Evolutionary conservation across 208 protist genomes (phyloP).

Genomic region (Acanthamoeba polyphaga): DNA sequence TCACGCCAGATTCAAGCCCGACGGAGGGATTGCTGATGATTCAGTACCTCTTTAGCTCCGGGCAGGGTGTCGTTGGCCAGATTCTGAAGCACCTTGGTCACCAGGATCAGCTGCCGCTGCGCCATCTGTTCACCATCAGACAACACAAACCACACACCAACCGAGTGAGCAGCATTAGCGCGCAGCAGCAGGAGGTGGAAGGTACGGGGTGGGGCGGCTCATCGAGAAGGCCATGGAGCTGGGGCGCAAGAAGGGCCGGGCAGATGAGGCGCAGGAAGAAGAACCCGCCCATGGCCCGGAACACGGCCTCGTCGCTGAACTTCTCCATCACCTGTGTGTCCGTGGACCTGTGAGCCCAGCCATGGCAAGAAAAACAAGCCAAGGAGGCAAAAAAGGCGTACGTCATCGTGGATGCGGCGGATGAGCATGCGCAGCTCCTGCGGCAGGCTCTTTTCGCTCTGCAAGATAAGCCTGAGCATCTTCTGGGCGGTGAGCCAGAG

Average conservation of each 20-base stretch:
- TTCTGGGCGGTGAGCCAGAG: slow-evolving; percentile 41
- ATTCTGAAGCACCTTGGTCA: slow-evolving; percentile 59
- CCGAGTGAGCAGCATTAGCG: too few species aligned
- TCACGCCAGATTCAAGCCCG: too few species aligned
- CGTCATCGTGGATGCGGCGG: not conserved
- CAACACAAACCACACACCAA: not conserved
- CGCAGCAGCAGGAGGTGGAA: not conserved
- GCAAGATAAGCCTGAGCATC: slow-evolving; percentile 6
- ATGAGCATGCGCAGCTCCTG: slow-evolving; percentile 19
- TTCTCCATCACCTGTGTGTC: not conserved
- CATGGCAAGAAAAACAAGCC: too few species aligned
- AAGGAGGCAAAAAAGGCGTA: too few species aligned
- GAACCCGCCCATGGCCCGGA: slow-evolving; percentile 55
- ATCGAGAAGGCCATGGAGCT: slow-evolving; percentile 9
- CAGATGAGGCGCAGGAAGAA: slow-evolving; percentile 24
- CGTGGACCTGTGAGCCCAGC: too few species aligned
- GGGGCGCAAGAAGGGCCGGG: slow-evolving; percentile 18
- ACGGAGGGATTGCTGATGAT: too few species aligned
- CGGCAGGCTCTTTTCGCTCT: not conserved
- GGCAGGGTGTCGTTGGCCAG: slow-evolving; percentile 62
- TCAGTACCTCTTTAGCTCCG: not conserved
- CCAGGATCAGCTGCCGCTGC: slow-evolving; percentile 56
- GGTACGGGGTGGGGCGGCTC: not conserved
- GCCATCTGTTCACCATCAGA: not conserved
- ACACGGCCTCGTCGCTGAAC: slow-evolving; percentile 28